phyloP scores from a whole-genome alignment of 257 asterid species.

The Solanum chmielewskii region DNA sequence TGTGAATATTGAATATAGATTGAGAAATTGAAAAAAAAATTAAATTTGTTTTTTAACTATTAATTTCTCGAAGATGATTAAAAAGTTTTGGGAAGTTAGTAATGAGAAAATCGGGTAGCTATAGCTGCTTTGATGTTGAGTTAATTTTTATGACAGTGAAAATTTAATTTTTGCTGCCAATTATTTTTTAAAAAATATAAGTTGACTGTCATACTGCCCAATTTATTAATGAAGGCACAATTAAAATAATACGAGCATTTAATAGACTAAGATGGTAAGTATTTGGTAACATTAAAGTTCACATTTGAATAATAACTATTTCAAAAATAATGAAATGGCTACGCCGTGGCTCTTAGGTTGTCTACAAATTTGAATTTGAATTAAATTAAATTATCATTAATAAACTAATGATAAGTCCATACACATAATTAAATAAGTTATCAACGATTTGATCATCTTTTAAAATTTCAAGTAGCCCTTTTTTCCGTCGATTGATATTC shows the following conservation, averaged over 20 bases:
- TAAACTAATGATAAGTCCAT: background rate
- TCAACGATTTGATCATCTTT: background rate
- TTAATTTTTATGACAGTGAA: background rate
- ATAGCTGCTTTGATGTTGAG: background rate
- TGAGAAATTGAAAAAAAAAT: background rate
- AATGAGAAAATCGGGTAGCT: background rate
- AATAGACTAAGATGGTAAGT: background rate
- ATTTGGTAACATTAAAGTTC: background rate
- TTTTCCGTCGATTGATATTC: background rate
- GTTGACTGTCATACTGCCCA: background rate
- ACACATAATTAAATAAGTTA: background rate
- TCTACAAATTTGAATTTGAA: background rate
- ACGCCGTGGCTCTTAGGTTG: background rate
- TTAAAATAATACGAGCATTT: background rate
- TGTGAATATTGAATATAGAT: background rate
- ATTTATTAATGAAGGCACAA: background rate
- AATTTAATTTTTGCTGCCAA: background rate
- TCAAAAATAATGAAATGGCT: background rate
- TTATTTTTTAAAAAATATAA: background rate
- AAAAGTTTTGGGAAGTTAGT: background rate
- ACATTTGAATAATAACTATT: background rate
- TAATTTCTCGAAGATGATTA: background rate
- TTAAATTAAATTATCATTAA: background rate
- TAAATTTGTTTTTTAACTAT: background rate
- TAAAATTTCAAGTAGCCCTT: background rate